Evolutionary conservation across 148 eudicot genomes (phyloP).

Genomic region (Spergularia marina): DNA sequence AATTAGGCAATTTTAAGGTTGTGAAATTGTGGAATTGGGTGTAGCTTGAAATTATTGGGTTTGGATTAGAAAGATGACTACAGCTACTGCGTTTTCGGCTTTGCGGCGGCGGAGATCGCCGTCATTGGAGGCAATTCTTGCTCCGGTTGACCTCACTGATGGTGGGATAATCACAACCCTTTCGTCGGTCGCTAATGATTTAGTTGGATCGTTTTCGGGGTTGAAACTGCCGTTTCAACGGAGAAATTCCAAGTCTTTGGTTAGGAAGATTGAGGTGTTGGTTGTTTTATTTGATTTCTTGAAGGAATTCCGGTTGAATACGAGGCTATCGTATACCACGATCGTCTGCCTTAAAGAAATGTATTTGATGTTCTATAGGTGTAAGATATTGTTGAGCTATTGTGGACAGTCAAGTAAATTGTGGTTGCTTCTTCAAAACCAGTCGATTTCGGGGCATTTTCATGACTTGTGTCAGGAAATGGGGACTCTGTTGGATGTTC

Average conservation of each 20-base stretch:
- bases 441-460: constrained; percentile 72
- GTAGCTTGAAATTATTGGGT: constrained; percentile 3
- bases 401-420: constrained; percentile 56
- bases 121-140: constrained; percentile 73
- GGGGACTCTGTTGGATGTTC: constrained; percentile 74
- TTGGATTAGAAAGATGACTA: constrained; percentile 41
- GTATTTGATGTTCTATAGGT: constrained; percentile 66
- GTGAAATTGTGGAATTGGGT: not conserved
- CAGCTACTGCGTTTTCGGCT: constrained; percentile 72
- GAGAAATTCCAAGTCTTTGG: constrained; percentile 47
- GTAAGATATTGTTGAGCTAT: constrained; percentile 72
- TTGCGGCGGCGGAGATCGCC: constrained; percentile 72
- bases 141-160: constrained; percentile 69
- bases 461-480: constrained; percentile 78
- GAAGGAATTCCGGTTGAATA: constrained; percentile 32
- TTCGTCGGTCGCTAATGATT: constrained; percentile 43
- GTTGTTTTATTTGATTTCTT: constrained; percentile 52
- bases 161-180: constrained; percentile 53
- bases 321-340: constrained; percentile 38
- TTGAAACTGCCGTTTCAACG: constrained; percentile 46
- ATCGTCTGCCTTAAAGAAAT: constrained; percentile 74
- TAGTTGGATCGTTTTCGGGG: constrained; percentile 46
- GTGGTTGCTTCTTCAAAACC: constrained; percentile 83
- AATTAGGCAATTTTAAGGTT: not conserved
- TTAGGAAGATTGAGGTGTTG: constrained; percentile 62